Percentiles rank a stretch among this genome's conserved stretches.
Evolutionary conservation across 257 asterid genomes (phyloP).

Genomic region (Gentiana straminea): DNA sequence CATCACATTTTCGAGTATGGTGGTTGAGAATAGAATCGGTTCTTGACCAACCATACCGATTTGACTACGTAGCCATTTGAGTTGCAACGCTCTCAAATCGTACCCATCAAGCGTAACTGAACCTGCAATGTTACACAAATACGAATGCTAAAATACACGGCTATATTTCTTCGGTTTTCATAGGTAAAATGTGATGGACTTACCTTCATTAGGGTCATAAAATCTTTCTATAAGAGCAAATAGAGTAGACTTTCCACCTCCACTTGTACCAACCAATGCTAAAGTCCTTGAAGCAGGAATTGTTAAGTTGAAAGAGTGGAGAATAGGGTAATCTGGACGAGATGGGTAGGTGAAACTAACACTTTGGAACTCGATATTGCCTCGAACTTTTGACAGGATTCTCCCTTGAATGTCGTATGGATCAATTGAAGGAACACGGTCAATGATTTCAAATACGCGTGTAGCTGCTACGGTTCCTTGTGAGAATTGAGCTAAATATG

Average conservation of each 20-base stretch:
- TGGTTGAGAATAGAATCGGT: constrained; percentile 62
- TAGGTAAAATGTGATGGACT: neutral
- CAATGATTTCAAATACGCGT: constrained; percentile 59
- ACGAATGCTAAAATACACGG: neutral
- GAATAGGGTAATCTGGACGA: constrained; percentile 54
- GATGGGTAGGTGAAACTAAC: constrained; percentile 69
- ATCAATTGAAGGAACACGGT: constrained; percentile 59
- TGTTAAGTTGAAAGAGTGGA: constrained; percentile 44
- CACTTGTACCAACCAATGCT: constrained; percentile 71
- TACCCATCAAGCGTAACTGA: constrained; percentile 52
- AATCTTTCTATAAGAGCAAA: constrained; percentile 75
- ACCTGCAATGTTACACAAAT: constrained; percentile 27
- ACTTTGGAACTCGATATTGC: constrained; percentile 49
- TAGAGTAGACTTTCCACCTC: constrained; percentile 77
- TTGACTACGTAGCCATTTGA: constrained; percentile 77
- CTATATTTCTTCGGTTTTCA: too few relatives aligned
- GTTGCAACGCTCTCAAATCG: constrained; percentile 68
- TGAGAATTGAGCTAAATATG: constrained; percentile 77
- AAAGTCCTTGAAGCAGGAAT: constrained; percentile 55
- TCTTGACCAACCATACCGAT: constrained; percentile 94
- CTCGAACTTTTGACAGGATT: constrained; percentile 38
- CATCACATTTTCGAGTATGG: constrained; percentile 66
- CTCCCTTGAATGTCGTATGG: constrained; percentile 55
- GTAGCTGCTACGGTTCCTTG: constrained; percentile 85
- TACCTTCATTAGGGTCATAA: constrained; percentile 68